phyloP scores from a whole-genome alignment of 208 protist species.

The Crithidia acanthocephali region DNA sequence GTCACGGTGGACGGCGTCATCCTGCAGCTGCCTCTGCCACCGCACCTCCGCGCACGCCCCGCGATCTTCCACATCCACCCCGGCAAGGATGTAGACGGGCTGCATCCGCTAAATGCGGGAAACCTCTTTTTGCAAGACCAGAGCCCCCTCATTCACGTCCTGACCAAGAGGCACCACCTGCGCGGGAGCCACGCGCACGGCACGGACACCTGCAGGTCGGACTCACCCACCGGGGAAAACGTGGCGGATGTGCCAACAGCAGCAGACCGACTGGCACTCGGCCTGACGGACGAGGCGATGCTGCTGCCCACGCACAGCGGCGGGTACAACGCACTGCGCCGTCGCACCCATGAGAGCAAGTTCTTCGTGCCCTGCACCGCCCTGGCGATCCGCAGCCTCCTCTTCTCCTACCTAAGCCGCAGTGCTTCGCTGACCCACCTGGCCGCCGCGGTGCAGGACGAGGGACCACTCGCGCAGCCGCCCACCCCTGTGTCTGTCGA shows the following conservation, averaged over 20 bases:
- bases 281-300: slow-evolving; percentile 25
- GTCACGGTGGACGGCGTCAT: slow-evolving; percentile 71
- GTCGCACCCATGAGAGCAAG: slow-evolving; percentile 48
- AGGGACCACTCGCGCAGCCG: background rate
- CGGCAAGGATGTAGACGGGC: slow-evolving; percentile 94
- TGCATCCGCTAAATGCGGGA: slow-evolving; percentile 93
- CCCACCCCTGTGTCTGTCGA: background rate
- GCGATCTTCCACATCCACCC: slow-evolving; percentile 69
- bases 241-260: background rate
- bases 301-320: slow-evolving; percentile 22
- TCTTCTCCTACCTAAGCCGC: slow-evolving; percentile 62
- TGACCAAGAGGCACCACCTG: background rate
- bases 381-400: slow-evolving; percentile 53
- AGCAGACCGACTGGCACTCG: background rate
- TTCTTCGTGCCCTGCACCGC: slow-evolving; percentile 77
- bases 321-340: slow-evolving; percentile 26
- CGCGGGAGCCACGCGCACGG: background rate
- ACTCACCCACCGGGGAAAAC: background rate
- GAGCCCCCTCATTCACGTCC: slow-evolving; percentile 33
- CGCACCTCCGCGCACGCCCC: slow-evolving; percentile 81
- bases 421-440: slow-evolving; percentile 17
- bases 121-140: slow-evolving; percentile 72
- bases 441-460: background rate
- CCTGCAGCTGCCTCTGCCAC: slow-evolving; percentile 95
- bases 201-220: no score